phyloP scores from a whole-genome alignment of 2,329 filamentous ascomycete species.

The Pestalotiopsis sp. region DNA sequence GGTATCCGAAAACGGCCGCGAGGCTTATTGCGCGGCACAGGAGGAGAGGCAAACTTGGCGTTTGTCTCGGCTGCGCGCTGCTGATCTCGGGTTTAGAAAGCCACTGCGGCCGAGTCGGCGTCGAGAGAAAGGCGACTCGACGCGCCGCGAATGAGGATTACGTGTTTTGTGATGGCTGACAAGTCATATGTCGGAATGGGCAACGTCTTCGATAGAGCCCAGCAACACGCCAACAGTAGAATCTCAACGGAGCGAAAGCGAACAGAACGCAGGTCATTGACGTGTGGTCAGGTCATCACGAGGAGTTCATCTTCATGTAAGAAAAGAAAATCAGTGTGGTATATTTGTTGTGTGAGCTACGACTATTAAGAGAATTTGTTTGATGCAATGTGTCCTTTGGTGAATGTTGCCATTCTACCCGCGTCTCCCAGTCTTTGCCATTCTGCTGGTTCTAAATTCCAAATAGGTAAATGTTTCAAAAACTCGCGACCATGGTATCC shows the following conservation, averaged over 20 bases:
- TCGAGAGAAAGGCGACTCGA: too few relatives aligned
- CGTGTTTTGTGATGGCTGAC: too few relatives aligned
- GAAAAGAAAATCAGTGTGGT: not conserved
- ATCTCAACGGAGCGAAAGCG: too few relatives aligned
- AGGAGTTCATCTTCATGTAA: not conserved
- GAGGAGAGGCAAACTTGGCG: not conserved
- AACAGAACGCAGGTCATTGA: not conserved
- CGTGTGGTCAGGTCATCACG: not conserved
- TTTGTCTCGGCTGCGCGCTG: not conserved
- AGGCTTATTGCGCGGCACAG: not conserved
- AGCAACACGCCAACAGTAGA: too few relatives aligned
- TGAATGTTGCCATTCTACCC: constrained; percentile 7
- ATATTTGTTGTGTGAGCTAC: not conserved
- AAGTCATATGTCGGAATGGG: too few relatives aligned
- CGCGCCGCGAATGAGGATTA: too few relatives aligned
- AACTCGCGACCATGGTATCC: not conserved
- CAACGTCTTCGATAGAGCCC: too few relatives aligned
- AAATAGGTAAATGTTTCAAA: not conserved
- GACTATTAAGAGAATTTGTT: constrained; percentile 1
- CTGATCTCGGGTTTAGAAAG: not conserved
- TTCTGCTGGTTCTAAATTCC: not conserved
- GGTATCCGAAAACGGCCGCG: not conserved
- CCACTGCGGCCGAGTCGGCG: not conserved
- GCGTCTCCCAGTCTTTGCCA: not conserved
- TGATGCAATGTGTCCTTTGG: not conserved